phyloP scores from a whole-genome alignment of 2,329 filamentous ascomycete species.

The Arthrobotrys iridis region DNA sequence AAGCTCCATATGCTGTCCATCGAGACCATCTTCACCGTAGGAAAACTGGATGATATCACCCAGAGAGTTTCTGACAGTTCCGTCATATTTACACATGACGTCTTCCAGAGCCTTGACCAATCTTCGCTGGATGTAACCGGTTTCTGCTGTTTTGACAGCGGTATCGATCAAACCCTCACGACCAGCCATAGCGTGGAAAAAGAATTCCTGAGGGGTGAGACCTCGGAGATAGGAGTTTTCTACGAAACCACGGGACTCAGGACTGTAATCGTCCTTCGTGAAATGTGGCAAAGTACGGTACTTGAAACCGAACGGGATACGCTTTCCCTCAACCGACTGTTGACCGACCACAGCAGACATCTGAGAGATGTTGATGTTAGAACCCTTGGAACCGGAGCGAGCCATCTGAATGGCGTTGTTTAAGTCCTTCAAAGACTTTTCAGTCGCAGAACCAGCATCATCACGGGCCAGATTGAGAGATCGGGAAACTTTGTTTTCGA shows the following conservation, averaged over 20 bases:
- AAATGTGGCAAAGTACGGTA: constrained; percentile 97
- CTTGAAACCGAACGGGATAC: constrained; percentile 99
- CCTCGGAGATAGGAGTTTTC: constrained; percentile 98
- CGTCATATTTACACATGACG: constrained; percentile 96
- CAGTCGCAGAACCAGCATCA: constrained; percentile 89
- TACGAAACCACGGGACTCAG: constrained; percentile 95
- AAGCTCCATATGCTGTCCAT: constrained; percentile 91
- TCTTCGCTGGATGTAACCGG: constrained; percentile 98
- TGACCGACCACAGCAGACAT: constrained; percentile 99
- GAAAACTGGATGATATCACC: constrained; percentile 97
- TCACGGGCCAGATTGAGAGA: constrained; percentile 95
- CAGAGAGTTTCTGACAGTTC: constrained; percentile 94
- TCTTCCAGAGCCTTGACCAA: constrained; percentile 98
- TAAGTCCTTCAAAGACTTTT: constrained; percentile 89
- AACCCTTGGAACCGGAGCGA: constrained; percentile 95
- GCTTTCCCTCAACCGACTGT: constrained; percentile 97
- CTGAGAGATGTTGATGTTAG: constrained; percentile 98
- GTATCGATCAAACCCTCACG: constrained; percentile 99
- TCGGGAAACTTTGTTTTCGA: constrained; percentile 95
- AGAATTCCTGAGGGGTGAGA: constrained; percentile 94
- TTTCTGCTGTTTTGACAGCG: constrained; percentile 98
- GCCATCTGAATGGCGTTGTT: constrained; percentile 99
- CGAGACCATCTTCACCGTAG: constrained; percentile 96
- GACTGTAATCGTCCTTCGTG: constrained; percentile 98
- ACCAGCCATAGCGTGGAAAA: constrained; percentile 99